Conservation (phyloP, 495 filamentous ascomycete genomes). For the Talaromyces nanjingensis region DNA sequence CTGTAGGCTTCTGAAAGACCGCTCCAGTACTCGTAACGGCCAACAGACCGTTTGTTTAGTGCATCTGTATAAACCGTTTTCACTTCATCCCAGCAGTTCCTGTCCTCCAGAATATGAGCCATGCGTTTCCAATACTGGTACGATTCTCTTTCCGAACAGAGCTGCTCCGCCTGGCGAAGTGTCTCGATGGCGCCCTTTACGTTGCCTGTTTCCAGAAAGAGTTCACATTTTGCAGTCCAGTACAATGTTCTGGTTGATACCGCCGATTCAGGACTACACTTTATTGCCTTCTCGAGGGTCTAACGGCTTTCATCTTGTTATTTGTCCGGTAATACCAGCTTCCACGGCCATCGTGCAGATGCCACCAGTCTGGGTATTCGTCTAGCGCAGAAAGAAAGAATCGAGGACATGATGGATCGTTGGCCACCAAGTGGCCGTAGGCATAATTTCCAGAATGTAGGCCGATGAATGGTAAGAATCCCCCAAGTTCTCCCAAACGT, state of each 20-base stretch:
- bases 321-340: neutral
- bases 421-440: neutral
- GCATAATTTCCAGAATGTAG: neutral
- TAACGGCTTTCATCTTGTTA: neutral
- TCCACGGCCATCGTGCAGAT: neutral
- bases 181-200: neutral
- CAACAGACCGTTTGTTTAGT: neutral
- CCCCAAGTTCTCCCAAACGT: neutral
- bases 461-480: neutral
- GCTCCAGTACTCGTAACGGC: conserved; percentile 1
- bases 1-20: neutral
- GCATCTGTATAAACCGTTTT: neutral
- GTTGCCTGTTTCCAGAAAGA: neutral
- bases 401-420: neutral
- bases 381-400: neutral
- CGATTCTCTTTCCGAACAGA: neutral
- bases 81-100: neutral
- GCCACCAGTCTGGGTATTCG: conserved; percentile 1
- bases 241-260: neutral
- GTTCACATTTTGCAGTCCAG: neutral
- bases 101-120: neutral
- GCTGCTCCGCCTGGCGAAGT: neutral
- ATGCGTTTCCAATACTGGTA: neutral
- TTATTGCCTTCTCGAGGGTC: neutral
- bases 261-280: neutral